Evolutionary conservation across 768 basidiomycete genomes (phyloP).

Genomic region (Crepidotus variabilis): DNA sequence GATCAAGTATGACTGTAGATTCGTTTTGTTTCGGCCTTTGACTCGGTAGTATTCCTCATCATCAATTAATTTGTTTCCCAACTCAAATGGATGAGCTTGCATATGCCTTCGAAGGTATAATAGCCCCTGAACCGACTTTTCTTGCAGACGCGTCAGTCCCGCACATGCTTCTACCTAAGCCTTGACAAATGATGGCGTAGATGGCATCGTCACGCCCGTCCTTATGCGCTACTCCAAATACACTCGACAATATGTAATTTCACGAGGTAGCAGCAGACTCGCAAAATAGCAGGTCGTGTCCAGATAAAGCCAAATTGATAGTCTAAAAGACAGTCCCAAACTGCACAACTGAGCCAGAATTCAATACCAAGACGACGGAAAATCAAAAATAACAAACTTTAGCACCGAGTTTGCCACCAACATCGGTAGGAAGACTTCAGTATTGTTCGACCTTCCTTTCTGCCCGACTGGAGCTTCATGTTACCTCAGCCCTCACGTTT

Average conservation of each 20-base stretch:
- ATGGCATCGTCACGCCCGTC: conserved; percentile 66
- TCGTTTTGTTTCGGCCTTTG: too few species aligned
- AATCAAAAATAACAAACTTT: conserved; percentile 48
- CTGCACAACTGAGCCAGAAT: conserved; percentile 30
- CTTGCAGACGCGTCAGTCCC: too few species aligned
- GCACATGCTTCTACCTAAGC: too few species aligned
- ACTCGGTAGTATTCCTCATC: too few species aligned
- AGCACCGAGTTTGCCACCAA: conserved; percentile 65
- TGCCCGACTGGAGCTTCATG: conserved; percentile 49
- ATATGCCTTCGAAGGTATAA: too few species aligned
- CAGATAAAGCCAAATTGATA: conserved; percentile 67
- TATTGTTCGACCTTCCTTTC: conserved; percentile 65
- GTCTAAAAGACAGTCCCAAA: conserved; percentile 64
- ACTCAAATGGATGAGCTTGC: too few species aligned
- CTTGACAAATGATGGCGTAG: conserved; percentile 13
- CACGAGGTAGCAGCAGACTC: conserved; percentile 53
- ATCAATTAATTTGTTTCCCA: too few species aligned
- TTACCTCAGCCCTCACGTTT: too few species aligned
- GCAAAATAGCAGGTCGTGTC: conserved; percentile 64
- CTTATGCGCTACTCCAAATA: conserved; percentile 76
- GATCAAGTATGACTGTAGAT: too few species aligned
- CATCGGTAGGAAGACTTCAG: conserved; percentile 58
- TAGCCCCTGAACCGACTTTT: too few species aligned
- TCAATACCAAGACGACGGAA: background rate
- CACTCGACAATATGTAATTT: conserved; percentile 72